These are phyloP conservation scores for Penicillium sp. DNA, from an alignment of 2,329 filamentous ascomycete genomes.

Conservation along the genomic window DNA sequence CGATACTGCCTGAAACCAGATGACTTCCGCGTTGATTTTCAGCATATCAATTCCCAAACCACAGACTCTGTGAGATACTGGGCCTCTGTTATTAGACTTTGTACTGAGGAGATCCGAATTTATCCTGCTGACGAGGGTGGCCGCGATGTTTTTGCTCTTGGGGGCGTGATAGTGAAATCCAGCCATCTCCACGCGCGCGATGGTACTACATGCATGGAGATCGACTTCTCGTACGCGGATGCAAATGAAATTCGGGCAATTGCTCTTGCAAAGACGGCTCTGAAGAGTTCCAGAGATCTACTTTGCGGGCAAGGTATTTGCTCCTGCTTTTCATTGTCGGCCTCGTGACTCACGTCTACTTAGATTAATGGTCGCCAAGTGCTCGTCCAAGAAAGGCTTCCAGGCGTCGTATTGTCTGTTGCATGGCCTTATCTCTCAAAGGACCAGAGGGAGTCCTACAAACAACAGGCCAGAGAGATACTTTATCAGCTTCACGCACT, in stretches of 20 bases:
- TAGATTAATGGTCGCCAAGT: slow-evolving; percentile 39
- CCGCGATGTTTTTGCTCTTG: slow-evolving; percentile 45
- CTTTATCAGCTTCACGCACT: slow-evolving; percentile 29
- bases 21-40: slow-evolving; percentile 38
- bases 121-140: slow-evolving; percentile 36
- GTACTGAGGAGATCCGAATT: slow-evolving; percentile 28
- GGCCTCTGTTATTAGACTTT: slow-evolving; percentile 40
- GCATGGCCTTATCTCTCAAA: slow-evolving; percentile 39
- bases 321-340: not conserved
- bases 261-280: slow-evolving; percentile 28
- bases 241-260: slow-evolving; percentile 41
- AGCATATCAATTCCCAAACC: slow-evolving; percentile 51
- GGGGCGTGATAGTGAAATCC: slow-evolving; percentile 43
- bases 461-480: slow-evolving; percentile 36
- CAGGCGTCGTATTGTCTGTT: slow-evolving; percentile 37
- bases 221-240: slow-evolving; percentile 43
- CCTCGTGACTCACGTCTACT: slow-evolving; percentile 7
- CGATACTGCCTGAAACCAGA: slow-evolving; percentile 27
- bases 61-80: slow-evolving; percentile 64
- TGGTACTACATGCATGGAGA: slow-evolving; percentile 10
- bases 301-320: slow-evolving; percentile 39
- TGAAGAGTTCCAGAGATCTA: slow-evolving; percentile 39
- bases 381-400: slow-evolving; percentile 41
- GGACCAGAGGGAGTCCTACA: slow-evolving; percentile 35
- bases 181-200: slow-evolving; percentile 29